Base-by-base conservation (phyloP, 1,139 yeast species). In the Groenewaldozyma sp. region DNA sequence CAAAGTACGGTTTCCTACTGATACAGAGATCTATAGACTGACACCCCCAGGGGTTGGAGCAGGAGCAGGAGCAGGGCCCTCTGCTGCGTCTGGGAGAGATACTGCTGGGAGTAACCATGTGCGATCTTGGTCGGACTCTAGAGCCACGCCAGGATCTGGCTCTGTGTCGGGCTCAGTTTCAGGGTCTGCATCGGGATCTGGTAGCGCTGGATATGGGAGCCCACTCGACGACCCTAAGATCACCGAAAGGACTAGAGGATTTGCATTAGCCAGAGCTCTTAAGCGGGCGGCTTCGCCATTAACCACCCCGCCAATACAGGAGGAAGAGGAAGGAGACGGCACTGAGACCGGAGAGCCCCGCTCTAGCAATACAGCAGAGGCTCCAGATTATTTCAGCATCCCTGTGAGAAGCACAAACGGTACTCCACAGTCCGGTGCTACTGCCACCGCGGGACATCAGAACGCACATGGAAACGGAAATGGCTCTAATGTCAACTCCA, bases 371-470 rank as follows among this genome's bases (percentile, higher is more conserved):
- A 9, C 11, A 17, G 6, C 11, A 5, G 16, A 27, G 31, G 17
- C 31, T 27, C 13, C 18, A 18, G 33, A 29, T n/a, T 29, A 29
- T 21, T 29, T 29, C 22, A 29, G 33, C 18, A 13, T 29, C 9
- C 33, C 33, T 7, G 33, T 29, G 4, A 13, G 31, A 6, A 10
- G 7, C 16, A 27, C 10, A 9, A 27, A 27, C 16, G 17, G 17
- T 7, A 27, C 10, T 6, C 16, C 6, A 7, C 31, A 27, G 11
- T n/a, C n/a, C n/a, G n/a, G n/a, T n/a, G n/a, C n/a, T n/a, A n/a
- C n/a, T n/a, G n/a, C n/a, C n/a, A n/a, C n/a, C n/a, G n/a, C n/a
- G n/a, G n/a, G n/a, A n/a, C 26, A 22, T 7, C 26, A 11, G 26
- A 22, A 22, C 11, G 10, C 7, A 22, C 26, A 22, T 7, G 7